Evolutionary conservation across 176 grass and related monocot genomes (phyloP).

Genomic region (Elaeis guineensis): DNA sequence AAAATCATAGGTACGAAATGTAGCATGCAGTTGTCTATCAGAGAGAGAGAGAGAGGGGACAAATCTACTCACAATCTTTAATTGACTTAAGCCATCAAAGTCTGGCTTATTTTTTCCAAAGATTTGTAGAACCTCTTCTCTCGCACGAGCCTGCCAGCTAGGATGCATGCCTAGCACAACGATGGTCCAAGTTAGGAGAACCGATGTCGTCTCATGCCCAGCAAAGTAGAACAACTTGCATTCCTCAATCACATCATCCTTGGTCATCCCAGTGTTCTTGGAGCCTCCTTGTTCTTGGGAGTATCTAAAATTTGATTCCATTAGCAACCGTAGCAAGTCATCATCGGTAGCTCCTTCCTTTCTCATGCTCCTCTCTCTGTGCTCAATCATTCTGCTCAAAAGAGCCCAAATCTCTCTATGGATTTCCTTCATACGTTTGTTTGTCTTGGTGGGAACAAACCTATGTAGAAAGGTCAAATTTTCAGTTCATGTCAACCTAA

Average conservation of each 20-base stretch:
- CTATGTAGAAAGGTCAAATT: constrained; percentile 1
- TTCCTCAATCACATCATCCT: too few species aligned
- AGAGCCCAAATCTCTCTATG: constrained; percentile 33
- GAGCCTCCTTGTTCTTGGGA: too few species aligned
- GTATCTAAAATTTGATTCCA: too few species aligned
- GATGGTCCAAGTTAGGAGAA: constrained; percentile 58
- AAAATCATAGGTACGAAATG: too few species aligned
- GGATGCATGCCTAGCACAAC: constrained; percentile 60
- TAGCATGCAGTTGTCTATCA: too few species aligned
- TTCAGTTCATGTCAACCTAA: too few species aligned
- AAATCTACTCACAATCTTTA: constrained; percentile 50
- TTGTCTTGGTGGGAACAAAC: constrained; percentile 46
- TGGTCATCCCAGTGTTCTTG: too few species aligned
- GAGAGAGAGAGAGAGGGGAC: too few species aligned
- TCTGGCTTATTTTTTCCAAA: constrained; percentile 55
- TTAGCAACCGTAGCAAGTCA: too few species aligned
- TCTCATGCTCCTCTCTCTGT: too few species aligned
- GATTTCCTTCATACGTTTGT: constrained; percentile 48
- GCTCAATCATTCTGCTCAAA: constrained; percentile 47
- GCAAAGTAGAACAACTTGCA: too few species aligned
- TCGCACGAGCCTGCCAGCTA: constrained; percentile 50
- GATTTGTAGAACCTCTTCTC: constrained; percentile 42
- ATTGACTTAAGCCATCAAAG: constrained; percentile 17
- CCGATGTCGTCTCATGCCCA: constrained; percentile 47
- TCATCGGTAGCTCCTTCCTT: too few species aligned